These are phyloP conservation scores for Neoconidiobolus thromboides DNA, from an alignment of 371 early-diverging fungal species.

Conservation along the genomic window DNA sequence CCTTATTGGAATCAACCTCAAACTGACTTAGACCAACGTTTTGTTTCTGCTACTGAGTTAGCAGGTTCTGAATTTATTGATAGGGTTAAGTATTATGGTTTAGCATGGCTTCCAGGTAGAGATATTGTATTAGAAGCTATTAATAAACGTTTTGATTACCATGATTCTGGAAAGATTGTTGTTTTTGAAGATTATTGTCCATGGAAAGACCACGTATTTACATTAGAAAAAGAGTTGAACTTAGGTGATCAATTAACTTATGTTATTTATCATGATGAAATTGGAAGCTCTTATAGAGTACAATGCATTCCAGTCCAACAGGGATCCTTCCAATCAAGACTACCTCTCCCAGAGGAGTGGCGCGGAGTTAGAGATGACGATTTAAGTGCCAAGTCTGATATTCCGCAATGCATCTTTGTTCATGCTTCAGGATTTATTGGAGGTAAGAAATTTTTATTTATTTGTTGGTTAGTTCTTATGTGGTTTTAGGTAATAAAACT, in stretches of 20 bases:
- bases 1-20: constrained; percentile 80
- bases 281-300: constrained; percentile 43
- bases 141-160: constrained; percentile 30
- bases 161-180: constrained; percentile 60
- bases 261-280: constrained; percentile 67
- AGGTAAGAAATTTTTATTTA: constrained; percentile 13
- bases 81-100: constrained; percentile 37
- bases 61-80: constrained; percentile 57
- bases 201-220: constrained; percentile 81
- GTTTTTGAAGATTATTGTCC: constrained; percentile 67
- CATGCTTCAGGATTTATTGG: constrained; percentile 93
- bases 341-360: constrained; percentile 89
- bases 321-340: constrained; percentile 68
- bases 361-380: constrained; percentile 83
- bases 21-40: constrained; percentile 50
- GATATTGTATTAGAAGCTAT: constrained; percentile 53
- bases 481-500: constrained; percentile 25
- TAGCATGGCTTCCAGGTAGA: constrained; percentile 79
- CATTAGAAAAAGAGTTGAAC: constrained; percentile 36
- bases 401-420: constrained; percentile 81
- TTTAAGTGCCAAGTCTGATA: constrained; percentile 48
- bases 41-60: constrained; percentile 48
- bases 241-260: constrained; percentile 27
- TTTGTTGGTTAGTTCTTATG: constrained; percentile 21
- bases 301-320: constrained; percentile 60